Conservation (phyloP, 768 basidiomycete species). For the Naematelia encephala region DNA sequence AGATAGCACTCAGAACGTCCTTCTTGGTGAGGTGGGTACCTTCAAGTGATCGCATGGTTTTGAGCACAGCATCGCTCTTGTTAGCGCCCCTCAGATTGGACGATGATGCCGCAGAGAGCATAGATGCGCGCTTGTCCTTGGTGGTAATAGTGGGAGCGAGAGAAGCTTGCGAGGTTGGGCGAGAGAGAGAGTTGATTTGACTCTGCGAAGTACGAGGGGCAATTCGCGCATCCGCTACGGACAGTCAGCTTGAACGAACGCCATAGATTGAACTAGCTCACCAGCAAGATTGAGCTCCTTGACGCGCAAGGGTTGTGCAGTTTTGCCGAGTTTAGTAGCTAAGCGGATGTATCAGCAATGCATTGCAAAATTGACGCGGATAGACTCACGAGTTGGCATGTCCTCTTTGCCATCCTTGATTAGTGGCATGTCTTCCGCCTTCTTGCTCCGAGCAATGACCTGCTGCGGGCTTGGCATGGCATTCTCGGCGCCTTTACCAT, state of each 20-base stretch:
- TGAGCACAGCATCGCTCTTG: slow-evolving; percentile 35
- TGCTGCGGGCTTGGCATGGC: slow-evolving; percentile 15
- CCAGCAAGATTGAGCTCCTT: slow-evolving; percentile 21
- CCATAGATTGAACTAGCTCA: slow-evolving; percentile 8
- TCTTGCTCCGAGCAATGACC: slow-evolving; percentile 27
- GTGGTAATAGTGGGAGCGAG: slow-evolving; percentile 7
- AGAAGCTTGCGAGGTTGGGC: slow-evolving; percentile 4
- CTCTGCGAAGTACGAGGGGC: slow-evolving; percentile 30
- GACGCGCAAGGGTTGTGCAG: slow-evolving; percentile 34
- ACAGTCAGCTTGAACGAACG: slow-evolving; percentile 7
- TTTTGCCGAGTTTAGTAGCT: slow-evolving; percentile 41
- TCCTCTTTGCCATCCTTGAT: slow-evolving; percentile 16
- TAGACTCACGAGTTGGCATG: slow-evolving; percentile 38
- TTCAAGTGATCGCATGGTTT: slow-evolving; percentile 36
- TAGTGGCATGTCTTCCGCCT: slow-evolving; percentile 12
- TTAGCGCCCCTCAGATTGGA: slow-evolving; percentile 15
- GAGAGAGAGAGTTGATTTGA: slow-evolving; percentile 10
- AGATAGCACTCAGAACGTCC: slow-evolving; percentile 28
- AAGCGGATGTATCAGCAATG: not conserved
- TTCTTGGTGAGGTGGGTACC: slow-evolving; percentile 10
- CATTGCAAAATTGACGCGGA: not conserved
- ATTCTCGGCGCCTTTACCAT: slow-evolving; percentile 13
- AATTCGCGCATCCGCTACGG: slow-evolving; percentile 22
- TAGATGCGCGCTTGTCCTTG: slow-evolving; percentile 21
- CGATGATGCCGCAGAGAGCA: slow-evolving; percentile 15